Conservation (phyloP, 306 rosid genomes). For the Rosa chinensis region DNA sequence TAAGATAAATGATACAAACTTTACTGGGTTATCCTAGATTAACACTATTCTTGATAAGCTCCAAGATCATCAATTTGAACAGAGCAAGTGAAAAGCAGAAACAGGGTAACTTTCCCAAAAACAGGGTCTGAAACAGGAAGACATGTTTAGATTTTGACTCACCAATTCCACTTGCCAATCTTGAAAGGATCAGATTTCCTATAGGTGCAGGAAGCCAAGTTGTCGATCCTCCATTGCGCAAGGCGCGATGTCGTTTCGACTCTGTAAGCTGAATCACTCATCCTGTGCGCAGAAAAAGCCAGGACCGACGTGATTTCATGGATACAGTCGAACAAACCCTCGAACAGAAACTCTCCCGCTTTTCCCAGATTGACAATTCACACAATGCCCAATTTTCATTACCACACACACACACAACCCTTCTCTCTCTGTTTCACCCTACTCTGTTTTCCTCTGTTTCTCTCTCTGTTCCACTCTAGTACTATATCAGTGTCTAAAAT, state of each 20-base stretch:
- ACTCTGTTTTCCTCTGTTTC: constrained; percentile 9
- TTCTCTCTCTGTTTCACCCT: constrained; percentile 5
- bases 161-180: constrained; percentile 98
- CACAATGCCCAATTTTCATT: constrained; percentile 51
- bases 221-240: constrained; percentile 98
- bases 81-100: not conserved
- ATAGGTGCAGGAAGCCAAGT: constrained; percentile 83
- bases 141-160: not conserved
- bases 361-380: constrained; percentile 87
- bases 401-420: constrained; percentile 11
- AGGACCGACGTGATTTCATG: constrained; percentile 84
- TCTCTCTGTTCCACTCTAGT: not conserved
- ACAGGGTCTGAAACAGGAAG: not conserved
- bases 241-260: constrained; percentile 92
- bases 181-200: constrained; percentile 99
- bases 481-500: not conserved
- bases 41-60: not conserved
- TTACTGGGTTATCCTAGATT: not conserved
- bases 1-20: not conserved
- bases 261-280: constrained; percentile 88
- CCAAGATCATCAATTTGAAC: not conserved
- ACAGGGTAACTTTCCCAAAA: not conserved
- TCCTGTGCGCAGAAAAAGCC: constrained; percentile 67
- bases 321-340: constrained; percentile 87
- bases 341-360: constrained; percentile 76